Evolutionary conservation across 352 stramenopile genomes (phyloP), one percentile per base, ranked within the genome.

Genomic region (Globisporangium viniferum): DNA sequence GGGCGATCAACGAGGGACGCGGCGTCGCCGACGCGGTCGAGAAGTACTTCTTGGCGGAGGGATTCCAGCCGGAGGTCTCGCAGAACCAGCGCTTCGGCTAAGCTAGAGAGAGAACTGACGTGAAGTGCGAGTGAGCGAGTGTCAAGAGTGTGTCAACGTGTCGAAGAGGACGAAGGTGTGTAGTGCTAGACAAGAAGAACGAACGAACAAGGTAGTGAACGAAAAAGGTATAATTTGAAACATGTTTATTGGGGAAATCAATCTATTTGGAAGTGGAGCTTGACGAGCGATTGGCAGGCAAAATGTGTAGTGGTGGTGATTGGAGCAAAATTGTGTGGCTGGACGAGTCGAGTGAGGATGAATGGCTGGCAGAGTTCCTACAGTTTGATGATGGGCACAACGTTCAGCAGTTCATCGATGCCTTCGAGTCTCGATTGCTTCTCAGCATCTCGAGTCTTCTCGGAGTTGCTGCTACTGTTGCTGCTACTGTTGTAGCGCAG

Each of bases 1-100:
- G 97, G 97, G 97, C 97, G 7, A 99, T 99, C 77, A 96, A 99
- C 72, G 97, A 99, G 80, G 97, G 97, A 22, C 92, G 97, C 59
- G 93, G 96, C 33, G 94, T 97, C 15, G 97, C 97, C 12, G 84
- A 94, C 54, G 80, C 82, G 18, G 86, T 94, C 56, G 84, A 94
- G 71, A 87, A 90, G 66, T 94, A 93, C 74, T 93, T 94, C 67
- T 49, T 93, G 65, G 76, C 86, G 64, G 84, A 92, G 65, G 86
- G 84, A 1, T 89, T 87, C 63, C 84, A 92, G 67, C 84, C 85
- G 5, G 84, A 94, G 71, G 83, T 93, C 10, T 86, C 83, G 41
- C 82, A 93, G 72, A 90, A 90, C 80, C 83, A 92, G 74, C 84
- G 84, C 67, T 92, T 87, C 49, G 84, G 75, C 29, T 92, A 82